Evolutionary conservation across 352 stramenopile genomes (phyloP).

Genomic region (Phytophthora pini): DNA sequence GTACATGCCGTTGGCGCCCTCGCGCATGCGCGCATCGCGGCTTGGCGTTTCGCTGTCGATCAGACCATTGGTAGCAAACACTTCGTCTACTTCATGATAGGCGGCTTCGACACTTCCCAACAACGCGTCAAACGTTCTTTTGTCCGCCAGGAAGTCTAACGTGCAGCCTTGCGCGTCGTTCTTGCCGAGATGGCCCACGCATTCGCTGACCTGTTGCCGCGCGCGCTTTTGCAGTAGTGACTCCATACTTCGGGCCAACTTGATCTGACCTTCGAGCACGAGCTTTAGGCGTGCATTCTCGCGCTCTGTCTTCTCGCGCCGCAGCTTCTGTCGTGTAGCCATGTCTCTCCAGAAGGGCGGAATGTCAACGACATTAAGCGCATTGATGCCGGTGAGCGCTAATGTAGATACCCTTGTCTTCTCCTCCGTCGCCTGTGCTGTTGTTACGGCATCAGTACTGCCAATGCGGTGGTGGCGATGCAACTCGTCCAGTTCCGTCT

Average conservation of each 20-base stretch:
- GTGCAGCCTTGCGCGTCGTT: slow-evolving; percentile 17
- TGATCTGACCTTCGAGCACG: slow-evolving; percentile 57
- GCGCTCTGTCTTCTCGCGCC: slow-evolving; percentile 42
- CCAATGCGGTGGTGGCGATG: slow-evolving; percentile 13
- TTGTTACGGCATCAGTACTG: slow-evolving; percentile 3
- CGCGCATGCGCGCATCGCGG: slow-evolving; percentile 25
- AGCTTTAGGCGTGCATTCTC: slow-evolving; percentile 63
- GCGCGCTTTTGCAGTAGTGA: slow-evolving; percentile 47
- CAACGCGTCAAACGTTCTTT: slow-evolving; percentile 37
- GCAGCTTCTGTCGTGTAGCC: slow-evolving; percentile 43
- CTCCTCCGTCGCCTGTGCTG: background rate
- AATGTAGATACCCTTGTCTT: slow-evolving; percentile 1
- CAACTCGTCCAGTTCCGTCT: slow-evolving; percentile 36
- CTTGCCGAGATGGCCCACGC: slow-evolving; percentile 6
- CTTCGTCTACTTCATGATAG: slow-evolving; percentile 32
- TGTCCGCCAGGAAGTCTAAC: slow-evolving; percentile 22
- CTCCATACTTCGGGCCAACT: slow-evolving; percentile 53
- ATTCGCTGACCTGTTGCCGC: slow-evolving; percentile 31
- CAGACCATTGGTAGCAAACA: slow-evolving; percentile 43
- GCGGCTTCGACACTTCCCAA: slow-evolving; percentile 33
- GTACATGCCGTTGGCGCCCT: slow-evolving; percentile 33
- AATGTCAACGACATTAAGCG: background rate
- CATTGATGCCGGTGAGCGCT: background rate
- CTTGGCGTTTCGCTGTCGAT: slow-evolving; percentile 11
- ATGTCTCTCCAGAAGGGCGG: slow-evolving; percentile 51